Evolutionary conservation across 352 stramenopile species (phyloP).

Genomic region (Globisporangium cystogenes): DNA sequence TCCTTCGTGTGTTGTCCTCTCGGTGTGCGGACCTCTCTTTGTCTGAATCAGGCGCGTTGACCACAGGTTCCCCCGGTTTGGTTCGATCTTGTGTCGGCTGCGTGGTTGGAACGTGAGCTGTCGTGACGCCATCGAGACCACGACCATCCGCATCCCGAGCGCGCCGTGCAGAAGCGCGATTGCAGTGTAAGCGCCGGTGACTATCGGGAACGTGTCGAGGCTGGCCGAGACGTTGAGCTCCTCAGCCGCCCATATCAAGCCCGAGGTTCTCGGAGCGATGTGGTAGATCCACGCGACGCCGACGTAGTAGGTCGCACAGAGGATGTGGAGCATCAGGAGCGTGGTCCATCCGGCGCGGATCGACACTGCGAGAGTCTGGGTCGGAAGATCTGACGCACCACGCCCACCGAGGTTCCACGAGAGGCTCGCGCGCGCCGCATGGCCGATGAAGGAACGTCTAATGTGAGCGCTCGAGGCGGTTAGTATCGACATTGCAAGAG

Average conservation of each 20-base stretch:
- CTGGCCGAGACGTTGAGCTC: conserved; percentile 1
- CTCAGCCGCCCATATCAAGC: background rate
- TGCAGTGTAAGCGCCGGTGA: conserved; percentile 1
- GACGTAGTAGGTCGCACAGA: conserved; percentile 5
- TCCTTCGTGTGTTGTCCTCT: background rate
- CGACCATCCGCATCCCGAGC: conserved; percentile 1
- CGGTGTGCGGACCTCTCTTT: background rate
- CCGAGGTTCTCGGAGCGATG: background rate
- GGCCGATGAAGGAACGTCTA: too few species aligned
- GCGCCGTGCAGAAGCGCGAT: background rate
- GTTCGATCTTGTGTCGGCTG: background rate
- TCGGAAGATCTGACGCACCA: conserved; percentile 6
- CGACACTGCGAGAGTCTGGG: conserved; percentile 3
- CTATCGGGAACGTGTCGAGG: background rate
- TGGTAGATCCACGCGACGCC: conserved; percentile 6
- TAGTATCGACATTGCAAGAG: too few species aligned
- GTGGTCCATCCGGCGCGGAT: conserved; percentile 1
- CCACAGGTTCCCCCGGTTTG: too few species aligned
- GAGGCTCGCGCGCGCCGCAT: too few species aligned
- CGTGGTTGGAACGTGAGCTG: background rate
- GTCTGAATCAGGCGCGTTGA: background rate
- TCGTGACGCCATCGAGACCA: background rate
- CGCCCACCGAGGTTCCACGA: background rate
- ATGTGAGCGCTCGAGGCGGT: too few species aligned
- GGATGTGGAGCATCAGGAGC: conserved; percentile 6